Evolutionary conservation across 2,329 filamentous ascomycete genomes (phyloP), one percentile per base, ranked within the genome.

Genomic region (Proliferodiscus dingleyae): DNA sequence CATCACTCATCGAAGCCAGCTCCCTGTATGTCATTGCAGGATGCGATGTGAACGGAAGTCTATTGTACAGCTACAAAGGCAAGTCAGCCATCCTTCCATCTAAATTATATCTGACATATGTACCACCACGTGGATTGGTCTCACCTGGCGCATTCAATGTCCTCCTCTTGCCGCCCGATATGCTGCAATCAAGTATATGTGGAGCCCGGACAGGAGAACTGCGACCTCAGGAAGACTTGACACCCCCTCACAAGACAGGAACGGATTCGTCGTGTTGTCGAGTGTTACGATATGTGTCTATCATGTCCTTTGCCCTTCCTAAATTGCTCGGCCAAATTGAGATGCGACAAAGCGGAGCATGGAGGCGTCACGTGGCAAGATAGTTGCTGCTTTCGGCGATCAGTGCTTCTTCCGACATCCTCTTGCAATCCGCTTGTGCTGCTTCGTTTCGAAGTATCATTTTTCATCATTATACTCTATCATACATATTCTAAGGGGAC

Each of bases 71-170:
- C 58, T 61, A 44, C 19, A 24, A 16, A 50, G 32, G 26, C 33
- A 33, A 23, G 45, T 59, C 55, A 57, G 58, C 50, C 22, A 47
- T 41, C 41, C 21, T 28, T 56, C 52, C 52, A 49, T 46, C 34
- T 23, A 21, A 45, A 47, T 55, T 51, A 23, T 53, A 49, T 45
- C 46, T 41, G 47, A 52, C 51, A 59, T 59, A 56, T 52, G 54
- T 55, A 49, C 51, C 50, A 60, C 54, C 58, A 63, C 57, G 60
- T 61, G 58, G 56, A 58, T 43, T 53, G 32, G 49, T 56, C 59
- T 59, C 58, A 62, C 59, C 59, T 61, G 47, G 55, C 54, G 56
- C 56, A 58, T 57, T 49, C 51, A 51, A 50, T 51, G 52, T 54
- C 46, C 44, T 53, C 53, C 53, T 45, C 24, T 42, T 40, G 37